phyloP scores from a whole-genome alignment of 164 flowering plant genomes.

The Piper betle region DNA sequence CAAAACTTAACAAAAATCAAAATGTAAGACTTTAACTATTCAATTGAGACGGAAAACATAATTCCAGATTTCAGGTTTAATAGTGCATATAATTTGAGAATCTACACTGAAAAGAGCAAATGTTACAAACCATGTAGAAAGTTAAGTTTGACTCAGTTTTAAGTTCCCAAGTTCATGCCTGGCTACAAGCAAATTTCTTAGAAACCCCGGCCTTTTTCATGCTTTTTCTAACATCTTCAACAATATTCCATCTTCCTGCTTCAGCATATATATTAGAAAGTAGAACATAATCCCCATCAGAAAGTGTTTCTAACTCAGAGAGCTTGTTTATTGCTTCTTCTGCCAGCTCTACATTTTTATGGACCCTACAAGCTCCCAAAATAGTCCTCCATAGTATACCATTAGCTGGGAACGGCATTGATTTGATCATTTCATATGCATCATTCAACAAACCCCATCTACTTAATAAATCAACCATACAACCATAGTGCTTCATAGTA shows the following conservation, averaged over 20 bases:
- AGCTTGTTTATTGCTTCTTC: constrained; percentile 26
- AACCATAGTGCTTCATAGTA: constrained; percentile 39
- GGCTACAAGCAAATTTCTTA: constrained; percentile 33
- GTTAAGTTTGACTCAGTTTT: background rate
- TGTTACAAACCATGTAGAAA: no score
- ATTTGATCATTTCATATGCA: constrained; percentile 22
- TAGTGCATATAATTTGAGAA: no score
- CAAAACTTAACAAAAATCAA: no score
- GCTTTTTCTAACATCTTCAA: constrained; percentile 24
- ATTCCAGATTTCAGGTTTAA: no score
- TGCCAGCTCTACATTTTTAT: constrained; percentile 29
- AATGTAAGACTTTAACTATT: no score
- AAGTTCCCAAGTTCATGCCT: constrained; percentile 8
- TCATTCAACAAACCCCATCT: constrained; percentile 36
- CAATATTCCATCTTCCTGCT: constrained; percentile 34
- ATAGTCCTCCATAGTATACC: constrained; percentile 37
- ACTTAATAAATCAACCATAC: constrained; percentile 49
- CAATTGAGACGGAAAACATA: no score
- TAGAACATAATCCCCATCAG: constrained; percentile 33
- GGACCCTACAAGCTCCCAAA: constrained; percentile 34
- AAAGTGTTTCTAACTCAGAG: constrained; percentile 18
- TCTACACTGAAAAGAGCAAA: no score
- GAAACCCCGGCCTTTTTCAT: constrained; percentile 25
- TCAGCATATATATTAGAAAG: constrained; percentile 42
- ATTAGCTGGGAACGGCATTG: constrained; percentile 24